Conservation (phyloP, 139 green algal genomes). For the Chlorella sorokiniana region DNA sequence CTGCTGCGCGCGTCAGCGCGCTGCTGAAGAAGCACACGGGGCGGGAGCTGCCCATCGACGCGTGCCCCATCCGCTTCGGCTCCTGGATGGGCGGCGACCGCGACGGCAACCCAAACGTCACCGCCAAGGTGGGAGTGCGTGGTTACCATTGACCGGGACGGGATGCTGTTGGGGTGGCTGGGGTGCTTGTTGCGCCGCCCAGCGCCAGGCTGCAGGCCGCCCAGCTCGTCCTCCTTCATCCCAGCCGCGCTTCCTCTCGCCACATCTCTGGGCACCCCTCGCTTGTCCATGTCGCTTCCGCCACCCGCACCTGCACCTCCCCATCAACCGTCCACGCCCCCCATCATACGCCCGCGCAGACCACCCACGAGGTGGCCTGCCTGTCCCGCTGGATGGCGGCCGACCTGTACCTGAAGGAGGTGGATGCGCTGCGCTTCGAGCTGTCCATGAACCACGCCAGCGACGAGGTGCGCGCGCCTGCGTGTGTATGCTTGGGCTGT, state of each 20-base stretch:
- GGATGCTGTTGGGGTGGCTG: too few species aligned
- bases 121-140: conserved; percentile 60
- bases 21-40: conserved; percentile 88
- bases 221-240: background rate
- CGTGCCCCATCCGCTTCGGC: conserved; percentile 72
- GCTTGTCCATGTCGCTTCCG: too few species aligned
- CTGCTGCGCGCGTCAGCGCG: too few species aligned
- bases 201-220: too few species aligned
- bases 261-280: too few species aligned
- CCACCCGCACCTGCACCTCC: too few species aligned
- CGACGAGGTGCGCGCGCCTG: conserved; percentile 58
- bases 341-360: conserved; percentile 22
- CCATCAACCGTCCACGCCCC: too few species aligned
- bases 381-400: conserved; percentile 88
- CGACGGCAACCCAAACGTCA: conserved; percentile 96
- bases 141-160: too few species aligned
- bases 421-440: conserved; percentile 90
- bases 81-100: conserved; percentile 98
- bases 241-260: background rate
- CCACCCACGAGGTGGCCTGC: conserved; percentile 75
- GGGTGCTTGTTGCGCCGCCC: too few species aligned
- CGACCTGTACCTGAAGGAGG: conserved; percentile 91
- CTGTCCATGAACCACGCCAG: conserved; percentile 90
- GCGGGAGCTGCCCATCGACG: conserved; percentile 79
- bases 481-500: background rate